These are phyloP conservation scores for Pseudonitzschia pungens DNA, from an alignment of 108 stramenopile genomes.

Conservation along the genomic window DNA sequence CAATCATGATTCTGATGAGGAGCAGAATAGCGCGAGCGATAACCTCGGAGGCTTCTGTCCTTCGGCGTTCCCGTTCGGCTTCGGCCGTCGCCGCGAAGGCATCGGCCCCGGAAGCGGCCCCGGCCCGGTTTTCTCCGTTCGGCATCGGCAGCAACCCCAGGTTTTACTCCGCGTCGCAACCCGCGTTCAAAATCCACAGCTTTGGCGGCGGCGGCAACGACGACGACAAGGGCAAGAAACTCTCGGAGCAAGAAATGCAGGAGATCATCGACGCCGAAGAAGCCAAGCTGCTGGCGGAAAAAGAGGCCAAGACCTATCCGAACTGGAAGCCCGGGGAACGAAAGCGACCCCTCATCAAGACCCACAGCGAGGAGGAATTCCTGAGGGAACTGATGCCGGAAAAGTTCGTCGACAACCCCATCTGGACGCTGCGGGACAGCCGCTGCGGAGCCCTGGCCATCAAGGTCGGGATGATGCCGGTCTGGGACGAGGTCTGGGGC, in stretches of 20 bases:
- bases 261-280: constrained; percentile 65
- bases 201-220: constrained; percentile 27
- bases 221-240: constrained; percentile 27
- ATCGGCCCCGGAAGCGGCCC: not conserved
- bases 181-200: constrained; percentile 24
- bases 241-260: constrained; percentile 63
- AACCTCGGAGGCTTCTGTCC: not conserved
- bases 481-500: constrained; percentile 95
- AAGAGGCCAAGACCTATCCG: constrained; percentile 39
- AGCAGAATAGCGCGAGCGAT: not conserved
- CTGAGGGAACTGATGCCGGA: constrained; percentile 58
- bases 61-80: not conserved
- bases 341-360: constrained; percentile 71
- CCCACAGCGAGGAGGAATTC: constrained; percentile 67
- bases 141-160: not conserved
- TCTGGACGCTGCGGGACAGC: constrained; percentile 76
- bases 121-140: constrained; percentile 3
- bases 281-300: constrained; percentile 49
- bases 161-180: constrained; percentile 20
- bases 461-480: constrained; percentile 97
- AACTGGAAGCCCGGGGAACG: constrained; percentile 89
- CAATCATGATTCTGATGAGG: not conserved
- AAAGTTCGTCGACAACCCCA: constrained; percentile 37
- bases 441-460: constrained; percentile 91
- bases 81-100: not conserved